Evolutionary conservation across 1,284 basidiomycete species (phyloP).

Genomic region (Trametes versicolor): DNA sequence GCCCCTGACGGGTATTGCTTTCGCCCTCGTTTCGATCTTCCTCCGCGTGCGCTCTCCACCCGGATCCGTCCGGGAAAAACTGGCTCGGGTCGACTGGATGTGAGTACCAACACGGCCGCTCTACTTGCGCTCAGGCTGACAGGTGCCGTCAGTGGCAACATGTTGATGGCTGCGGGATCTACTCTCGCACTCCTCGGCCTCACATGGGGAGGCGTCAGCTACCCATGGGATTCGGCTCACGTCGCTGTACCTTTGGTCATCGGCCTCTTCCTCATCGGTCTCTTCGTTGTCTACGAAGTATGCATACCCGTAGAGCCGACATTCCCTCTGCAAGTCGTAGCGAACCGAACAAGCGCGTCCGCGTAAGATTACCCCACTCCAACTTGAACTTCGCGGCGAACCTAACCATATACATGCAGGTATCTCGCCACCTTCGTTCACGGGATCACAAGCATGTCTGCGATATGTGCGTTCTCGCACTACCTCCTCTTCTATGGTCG

Average conservation of each 20-base stretch:
- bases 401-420: slow-evolving; percentile 7
- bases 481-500: background rate
- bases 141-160: slow-evolving; percentile 29
- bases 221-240: slow-evolving; percentile 33
- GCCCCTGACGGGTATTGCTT: slow-evolving; percentile 47
- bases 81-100: slow-evolving; percentile 41
- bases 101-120: slow-evolving; percentile 20
- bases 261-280: slow-evolving; percentile 22
- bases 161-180: slow-evolving; percentile 29
- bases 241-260: slow-evolving; percentile 36
- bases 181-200: slow-evolving; percentile 30
- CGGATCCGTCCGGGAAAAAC: slow-evolving; percentile 38
- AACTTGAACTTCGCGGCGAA: background rate
- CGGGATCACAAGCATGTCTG: slow-evolving; percentile 25
- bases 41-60: slow-evolving; percentile 45
- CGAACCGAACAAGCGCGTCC: slow-evolving; percentile 43
- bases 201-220: slow-evolving; percentile 35
- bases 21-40: slow-evolving; percentile 45
- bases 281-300: slow-evolving; percentile 34
- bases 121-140: background rate
- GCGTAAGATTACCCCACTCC: slow-evolving; percentile 36
- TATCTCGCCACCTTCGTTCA: slow-evolving; percentile 38
- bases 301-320: slow-evolving; percentile 18
- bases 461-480: slow-evolving; percentile 21
- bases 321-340: slow-evolving; percentile 44